These are phyloP conservation scores for Ogataea trehalophila DNA, from an alignment of 805 yeast genomes.

Conservation along the genomic window DNA sequence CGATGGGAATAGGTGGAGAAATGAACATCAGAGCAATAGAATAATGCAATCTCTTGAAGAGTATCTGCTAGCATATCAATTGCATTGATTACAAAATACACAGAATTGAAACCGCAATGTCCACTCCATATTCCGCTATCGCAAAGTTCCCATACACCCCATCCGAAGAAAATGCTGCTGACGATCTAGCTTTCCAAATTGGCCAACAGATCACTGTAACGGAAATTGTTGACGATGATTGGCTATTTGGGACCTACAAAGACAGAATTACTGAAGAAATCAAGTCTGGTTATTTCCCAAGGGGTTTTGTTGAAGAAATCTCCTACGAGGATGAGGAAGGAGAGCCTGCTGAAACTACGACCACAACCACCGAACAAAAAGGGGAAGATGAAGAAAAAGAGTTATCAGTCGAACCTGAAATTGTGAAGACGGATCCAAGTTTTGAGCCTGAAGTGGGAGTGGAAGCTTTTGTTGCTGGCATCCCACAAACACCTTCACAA, in stretches of 20 bases:
- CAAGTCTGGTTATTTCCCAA: conserved; percentile 79
- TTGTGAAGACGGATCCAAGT: too few relatives aligned
- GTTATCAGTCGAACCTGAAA: too few relatives aligned
- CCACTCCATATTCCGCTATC: conserved; percentile 27
- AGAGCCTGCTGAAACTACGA: neutral
- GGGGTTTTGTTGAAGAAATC: conserved; percentile 59
- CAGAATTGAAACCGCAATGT: conserved; percentile 6
- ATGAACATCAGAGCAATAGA: too few relatives aligned
- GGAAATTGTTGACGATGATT: conserved; percentile 82
- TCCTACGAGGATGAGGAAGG: conserved; percentile 3
- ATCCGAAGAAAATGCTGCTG: conserved; percentile 57
- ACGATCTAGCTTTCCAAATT: conserved; percentile 68
- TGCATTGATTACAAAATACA: neutral
- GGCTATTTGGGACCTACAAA: conserved; percentile 71
- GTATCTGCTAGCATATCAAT: neutral
- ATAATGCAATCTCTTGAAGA: too few relatives aligned
- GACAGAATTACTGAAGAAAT: conserved; percentile 37
- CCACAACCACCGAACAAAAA: too few relatives aligned
- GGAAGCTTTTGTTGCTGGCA: neutral
- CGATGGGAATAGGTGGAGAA: too few relatives aligned
- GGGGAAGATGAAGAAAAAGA: too few relatives aligned
- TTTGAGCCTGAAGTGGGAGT: too few relatives aligned
- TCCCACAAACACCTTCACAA: neutral
- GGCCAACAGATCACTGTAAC: conserved; percentile 74
- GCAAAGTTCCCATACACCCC: conserved; percentile 30